Evolutionary conservation across 495 filamentous ascomycete species (phyloP).

Genomic region (Penicillium bovifimosum): DNA sequence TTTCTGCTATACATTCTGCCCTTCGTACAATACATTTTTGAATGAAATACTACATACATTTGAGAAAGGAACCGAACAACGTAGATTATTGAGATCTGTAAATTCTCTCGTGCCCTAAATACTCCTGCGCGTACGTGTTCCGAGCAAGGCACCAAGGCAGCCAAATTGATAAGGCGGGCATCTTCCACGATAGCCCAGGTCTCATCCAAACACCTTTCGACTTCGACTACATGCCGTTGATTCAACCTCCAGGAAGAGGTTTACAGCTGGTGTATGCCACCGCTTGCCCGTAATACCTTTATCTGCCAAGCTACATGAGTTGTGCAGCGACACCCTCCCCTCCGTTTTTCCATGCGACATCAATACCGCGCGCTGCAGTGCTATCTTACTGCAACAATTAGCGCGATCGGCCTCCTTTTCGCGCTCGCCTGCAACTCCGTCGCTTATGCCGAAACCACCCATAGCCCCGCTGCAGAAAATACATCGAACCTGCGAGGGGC

Average conservation of each 20-base stretch:
- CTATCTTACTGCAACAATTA: constrained; percentile 59
- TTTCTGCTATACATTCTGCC: neutral
- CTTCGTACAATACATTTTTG: neutral
- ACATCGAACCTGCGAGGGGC: constrained; percentile 27
- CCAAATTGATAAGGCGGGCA: constrained; percentile 12
- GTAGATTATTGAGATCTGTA: no score
- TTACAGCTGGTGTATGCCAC: constrained; percentile 11
- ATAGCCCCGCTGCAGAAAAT: constrained; percentile 40
- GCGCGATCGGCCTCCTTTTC: constrained; percentile 47
- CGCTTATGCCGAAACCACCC: constrained; percentile 53
- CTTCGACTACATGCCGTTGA: constrained; percentile 11
- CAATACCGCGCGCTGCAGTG: constrained; percentile 61
- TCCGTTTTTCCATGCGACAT: constrained; percentile 47
- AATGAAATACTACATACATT: neutral
- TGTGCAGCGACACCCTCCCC: constrained; percentile 3
- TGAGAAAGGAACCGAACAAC: neutral
- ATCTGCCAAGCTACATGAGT: constrained; percentile 7
- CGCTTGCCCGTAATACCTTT: constrained; percentile 2
- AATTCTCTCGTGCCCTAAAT: no score
- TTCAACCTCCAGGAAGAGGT: constrained; percentile 10
- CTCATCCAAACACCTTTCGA: constrained; percentile 1
- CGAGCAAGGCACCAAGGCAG: neutral
- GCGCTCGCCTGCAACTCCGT: constrained; percentile 44
- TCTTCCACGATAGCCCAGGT: constrained; percentile 14
- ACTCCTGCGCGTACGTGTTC: neutral